These are phyloP conservation scores for Uromyces viciae-fabae DNA, from an alignment of 1,284 basidiomycete species.

Conservation along the genomic window DNA sequence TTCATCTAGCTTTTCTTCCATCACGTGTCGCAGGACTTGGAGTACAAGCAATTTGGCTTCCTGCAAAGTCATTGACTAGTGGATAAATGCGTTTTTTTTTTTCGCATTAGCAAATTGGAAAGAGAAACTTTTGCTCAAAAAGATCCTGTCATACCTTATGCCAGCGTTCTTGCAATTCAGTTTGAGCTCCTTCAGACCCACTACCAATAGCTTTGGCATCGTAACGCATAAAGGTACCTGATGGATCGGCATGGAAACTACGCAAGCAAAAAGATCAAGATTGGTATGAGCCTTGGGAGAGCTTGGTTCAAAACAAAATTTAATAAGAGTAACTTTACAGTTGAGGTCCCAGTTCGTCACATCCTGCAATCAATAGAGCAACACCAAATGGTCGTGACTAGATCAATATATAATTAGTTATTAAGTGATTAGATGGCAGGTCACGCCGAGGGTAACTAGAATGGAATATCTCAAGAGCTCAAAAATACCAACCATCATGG, in stretches of 20 bases:
- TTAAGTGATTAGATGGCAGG: background rate
- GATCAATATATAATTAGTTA: background rate
- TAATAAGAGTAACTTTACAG: conserved; percentile 60
- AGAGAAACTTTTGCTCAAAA: background rate
- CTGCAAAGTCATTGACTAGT: conserved; percentile 80
- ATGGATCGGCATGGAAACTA: conserved; percentile 96
- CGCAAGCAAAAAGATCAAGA: conserved; percentile 32
- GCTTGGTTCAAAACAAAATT: background rate
- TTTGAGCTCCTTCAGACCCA: conserved; percentile 95
- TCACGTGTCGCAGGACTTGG: conserved; percentile 93
- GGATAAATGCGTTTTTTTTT: background rate
- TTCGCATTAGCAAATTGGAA: background rate
- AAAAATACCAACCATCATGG: conserved; percentile 71
- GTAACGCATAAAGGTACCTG: conserved; percentile 95
- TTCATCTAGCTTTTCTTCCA: conserved; percentile 98
- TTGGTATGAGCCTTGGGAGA: background rate
- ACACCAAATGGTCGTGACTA: conserved; percentile 97
- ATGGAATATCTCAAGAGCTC: too few species aligned
- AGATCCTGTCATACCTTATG: conserved; percentile 66
- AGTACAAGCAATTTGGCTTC: conserved; percentile 85
- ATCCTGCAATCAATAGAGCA: conserved; percentile 89
- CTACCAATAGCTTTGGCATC: conserved; percentile 98
- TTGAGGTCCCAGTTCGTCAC: conserved; percentile 94
- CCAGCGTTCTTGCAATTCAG: conserved; percentile 95
- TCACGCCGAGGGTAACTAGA: too few species aligned